Conservation (phyloP, 768 basidiomycete genomes). For the Leucogyrophana mollusca region DNA sequence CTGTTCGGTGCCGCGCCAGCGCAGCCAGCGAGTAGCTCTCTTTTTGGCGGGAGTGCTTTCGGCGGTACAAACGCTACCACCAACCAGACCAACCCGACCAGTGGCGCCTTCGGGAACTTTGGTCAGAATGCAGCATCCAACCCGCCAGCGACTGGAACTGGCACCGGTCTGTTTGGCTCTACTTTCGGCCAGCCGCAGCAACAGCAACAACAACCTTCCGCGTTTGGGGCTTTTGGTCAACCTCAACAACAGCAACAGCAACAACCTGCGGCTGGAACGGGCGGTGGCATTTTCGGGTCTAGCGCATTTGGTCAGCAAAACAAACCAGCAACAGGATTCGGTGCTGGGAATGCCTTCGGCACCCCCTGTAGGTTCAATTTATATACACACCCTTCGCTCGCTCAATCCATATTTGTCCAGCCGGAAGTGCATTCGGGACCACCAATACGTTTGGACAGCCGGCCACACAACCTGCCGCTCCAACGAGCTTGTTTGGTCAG, state of each 20-base stretch:
- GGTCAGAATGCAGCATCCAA: constrained; percentile 40
- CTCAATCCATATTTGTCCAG: neutral
- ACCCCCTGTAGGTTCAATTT: constrained; percentile 19
- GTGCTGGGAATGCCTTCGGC: constrained; percentile 17
- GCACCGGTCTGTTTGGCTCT: constrained; percentile 43
- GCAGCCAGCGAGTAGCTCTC: constrained; percentile 26
- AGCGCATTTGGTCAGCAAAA: constrained; percentile 25
- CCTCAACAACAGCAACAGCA: constrained; percentile 38
- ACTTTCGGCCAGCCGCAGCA: constrained; percentile 38
- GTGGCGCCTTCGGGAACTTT: constrained; percentile 30
- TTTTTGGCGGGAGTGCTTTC: constrained; percentile 26
- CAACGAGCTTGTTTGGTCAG: constrained; percentile 34
- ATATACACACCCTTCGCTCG: constrained; percentile 4
- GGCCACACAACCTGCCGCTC: constrained; percentile 17
- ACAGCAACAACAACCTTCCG: constrained; percentile 30
- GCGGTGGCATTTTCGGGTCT: constrained; percentile 32
- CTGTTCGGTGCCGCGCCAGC: constrained; percentile 24
- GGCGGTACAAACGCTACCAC: constrained; percentile 7
- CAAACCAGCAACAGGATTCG: constrained; percentile 31
- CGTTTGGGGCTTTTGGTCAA: constrained; percentile 57
- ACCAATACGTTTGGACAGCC: constrained; percentile 27
- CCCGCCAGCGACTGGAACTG: constrained; percentile 34
- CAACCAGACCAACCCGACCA: constrained; percentile 23
- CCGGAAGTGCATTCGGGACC: constrained; percentile 22
- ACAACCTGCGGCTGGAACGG: constrained; percentile 26